These are phyloP conservation scores for Mortierella alpina DNA, from an alignment of 192 early-diverging fungal species.

Conservation along the genomic window DNA sequence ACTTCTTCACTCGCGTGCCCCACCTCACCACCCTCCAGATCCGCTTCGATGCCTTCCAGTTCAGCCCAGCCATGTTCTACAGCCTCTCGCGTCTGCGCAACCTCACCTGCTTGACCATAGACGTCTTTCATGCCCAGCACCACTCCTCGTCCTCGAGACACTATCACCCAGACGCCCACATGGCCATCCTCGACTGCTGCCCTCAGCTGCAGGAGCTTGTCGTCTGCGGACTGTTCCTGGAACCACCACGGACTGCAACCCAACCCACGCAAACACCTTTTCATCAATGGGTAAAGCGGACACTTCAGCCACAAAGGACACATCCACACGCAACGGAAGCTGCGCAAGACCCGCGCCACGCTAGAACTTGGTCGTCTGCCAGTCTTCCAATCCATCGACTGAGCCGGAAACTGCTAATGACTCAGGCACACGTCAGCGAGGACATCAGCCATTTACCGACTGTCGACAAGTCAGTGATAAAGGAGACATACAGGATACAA, in stretches of 20 bases:
- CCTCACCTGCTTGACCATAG: not conserved
- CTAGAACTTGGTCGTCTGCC: not conserved
- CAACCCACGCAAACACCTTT: not conserved
- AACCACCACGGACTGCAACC: not conserved
- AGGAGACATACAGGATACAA: not conserved
- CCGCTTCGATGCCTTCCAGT: conserved; percentile 17
- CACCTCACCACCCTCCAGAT: conserved; percentile 8
- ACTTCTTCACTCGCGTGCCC: conserved; percentile 6
- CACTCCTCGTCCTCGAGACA: not conserved
- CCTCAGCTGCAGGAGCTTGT: not conserved
- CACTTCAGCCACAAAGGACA: not conserved
- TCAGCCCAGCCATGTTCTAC: conserved; percentile 29
- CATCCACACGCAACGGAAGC: not conserved
- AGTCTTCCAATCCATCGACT: not conserved
- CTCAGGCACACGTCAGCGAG: not conserved
- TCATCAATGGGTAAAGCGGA: conserved; percentile 6
- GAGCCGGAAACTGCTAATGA: no score
- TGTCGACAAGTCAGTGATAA: not conserved
- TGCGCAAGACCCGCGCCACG: not conserved
- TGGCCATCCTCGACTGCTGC: conserved; percentile 26
- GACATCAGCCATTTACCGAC: not conserved
- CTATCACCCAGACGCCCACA: conserved; percentile 6
- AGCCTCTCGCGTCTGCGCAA: conserved; percentile 19
- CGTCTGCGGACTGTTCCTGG: conserved; percentile 10
- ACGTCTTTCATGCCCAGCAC: conserved; percentile 1